phyloP scores from a whole-genome alignment of 768 basidiomycete species.

The Tephrocybe sp. region DNA sequence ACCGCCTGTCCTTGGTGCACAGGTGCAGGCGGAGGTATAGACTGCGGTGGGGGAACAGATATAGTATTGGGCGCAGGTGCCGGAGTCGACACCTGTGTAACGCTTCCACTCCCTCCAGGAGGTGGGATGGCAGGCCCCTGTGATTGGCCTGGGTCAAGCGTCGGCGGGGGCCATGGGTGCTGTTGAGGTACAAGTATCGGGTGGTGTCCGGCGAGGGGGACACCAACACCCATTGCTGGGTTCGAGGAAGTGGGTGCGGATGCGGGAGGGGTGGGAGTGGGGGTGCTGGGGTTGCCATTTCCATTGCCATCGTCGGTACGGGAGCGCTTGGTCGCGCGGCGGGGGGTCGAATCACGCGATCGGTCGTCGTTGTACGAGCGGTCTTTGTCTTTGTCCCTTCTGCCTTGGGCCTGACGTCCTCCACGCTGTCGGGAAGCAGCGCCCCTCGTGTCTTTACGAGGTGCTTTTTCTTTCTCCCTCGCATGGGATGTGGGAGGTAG shows the following conservation, averaged over 20 bases:
- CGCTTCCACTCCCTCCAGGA: slow-evolving; percentile 27
- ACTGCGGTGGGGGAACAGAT: no score
- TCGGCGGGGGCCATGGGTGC: slow-evolving; percentile 31
- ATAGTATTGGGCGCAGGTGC: not conserved
- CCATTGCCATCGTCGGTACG: slow-evolving; percentile 31
- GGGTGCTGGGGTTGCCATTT: slow-evolving; percentile 11
- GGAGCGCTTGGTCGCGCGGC: slow-evolving; percentile 35
- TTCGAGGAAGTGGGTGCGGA: slow-evolving; percentile 1
- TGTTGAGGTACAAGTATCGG: slow-evolving; percentile 28
- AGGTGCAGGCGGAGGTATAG: no score
- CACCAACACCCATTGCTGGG: slow-evolving; percentile 14
- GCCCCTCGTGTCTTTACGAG: no score
- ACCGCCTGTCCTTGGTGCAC: not conserved
- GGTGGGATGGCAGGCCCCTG: slow-evolving; percentile 34
- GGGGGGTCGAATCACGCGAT: slow-evolving; percentile 1
- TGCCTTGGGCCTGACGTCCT: no score
- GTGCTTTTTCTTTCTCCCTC: slow-evolving; percentile 2
- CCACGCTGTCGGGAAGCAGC: no score
- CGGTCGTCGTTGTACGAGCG: not conserved
- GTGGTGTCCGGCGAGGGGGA: slow-evolving; percentile 14
- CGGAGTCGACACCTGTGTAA: not conserved
- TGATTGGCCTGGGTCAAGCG: slow-evolving; percentile 33
- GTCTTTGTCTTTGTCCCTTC: no score
- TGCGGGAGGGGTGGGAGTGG: not conserved
- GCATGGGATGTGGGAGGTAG: not conserved